Percentiles rank a stretch among this genome's conserved stretches.
Conservation (phyloP, 2,329 filamentous ascomycete species). For the Sarocladium brachiariae region DNA sequence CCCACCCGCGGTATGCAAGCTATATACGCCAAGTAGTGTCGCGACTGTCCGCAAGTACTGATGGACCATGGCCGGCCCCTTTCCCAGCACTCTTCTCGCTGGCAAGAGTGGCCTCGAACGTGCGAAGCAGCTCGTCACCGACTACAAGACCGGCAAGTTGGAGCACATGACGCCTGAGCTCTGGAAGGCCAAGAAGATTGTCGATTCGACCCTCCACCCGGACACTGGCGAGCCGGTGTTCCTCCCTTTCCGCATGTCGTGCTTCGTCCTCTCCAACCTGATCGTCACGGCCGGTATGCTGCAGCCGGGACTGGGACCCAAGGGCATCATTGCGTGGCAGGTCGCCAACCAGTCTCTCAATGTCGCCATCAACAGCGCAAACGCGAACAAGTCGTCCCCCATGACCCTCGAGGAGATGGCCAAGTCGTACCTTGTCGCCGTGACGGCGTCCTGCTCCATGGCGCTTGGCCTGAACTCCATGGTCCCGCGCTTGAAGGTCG, state of each 20-base stretch:
- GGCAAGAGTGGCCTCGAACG: constrained; percentile 71
- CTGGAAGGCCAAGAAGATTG: constrained; percentile 94
- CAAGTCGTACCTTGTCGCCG: constrained; percentile 86
- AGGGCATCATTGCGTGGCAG: constrained; percentile 89
- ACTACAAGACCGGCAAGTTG: constrained; percentile 81
- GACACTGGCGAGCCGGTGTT: constrained; percentile 91
- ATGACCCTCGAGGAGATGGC: constrained; percentile 73
- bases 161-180: constrained; percentile 79
- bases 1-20: too few relatives aligned
- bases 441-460: constrained; percentile 88
- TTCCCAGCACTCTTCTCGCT: constrained; percentile 72
- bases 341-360: constrained; percentile 96
- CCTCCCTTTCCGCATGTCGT: constrained; percentile 95
- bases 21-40: too few relatives aligned
- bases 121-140: constrained; percentile 73
- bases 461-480: constrained; percentile 86
- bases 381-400: constrained; percentile 95
- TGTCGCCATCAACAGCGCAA: constrained; percentile 94
- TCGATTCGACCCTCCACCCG: constrained; percentile 93
- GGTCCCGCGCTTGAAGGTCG: constrained; percentile 77
- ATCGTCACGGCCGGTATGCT: constrained; percentile 96
- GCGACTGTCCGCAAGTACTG: too few relatives aligned
- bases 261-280: constrained; percentile 87
- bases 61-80: too few relatives aligned
- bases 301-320: constrained; percentile 74